Conservation (phyloP, 208 protist genomes). For the Acanthamoeba sp. region DNA sequence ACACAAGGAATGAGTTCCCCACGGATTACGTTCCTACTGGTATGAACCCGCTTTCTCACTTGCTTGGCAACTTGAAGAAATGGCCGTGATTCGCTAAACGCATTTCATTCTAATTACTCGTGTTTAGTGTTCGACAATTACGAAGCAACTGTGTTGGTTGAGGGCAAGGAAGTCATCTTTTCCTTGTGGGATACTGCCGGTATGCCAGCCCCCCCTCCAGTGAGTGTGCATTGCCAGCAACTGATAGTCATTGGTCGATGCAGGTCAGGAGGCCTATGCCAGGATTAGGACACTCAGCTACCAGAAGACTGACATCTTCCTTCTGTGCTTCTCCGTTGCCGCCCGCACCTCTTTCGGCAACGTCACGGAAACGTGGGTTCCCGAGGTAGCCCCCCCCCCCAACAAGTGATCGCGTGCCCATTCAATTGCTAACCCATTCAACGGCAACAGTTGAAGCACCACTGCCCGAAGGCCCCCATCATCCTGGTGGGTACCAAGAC, state of each 20-base stretch:
- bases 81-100: no score
- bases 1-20: slow-evolving; percentile 91
- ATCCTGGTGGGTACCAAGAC: slow-evolving; percentile 76
- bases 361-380: slow-evolving; percentile 74
- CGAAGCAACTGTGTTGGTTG: slow-evolving; percentile 71
- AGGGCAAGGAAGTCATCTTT: slow-evolving; percentile 77
- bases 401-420: background rate
- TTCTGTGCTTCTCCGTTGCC: slow-evolving; percentile 75
- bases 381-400: background rate
- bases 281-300: slow-evolving; percentile 74
- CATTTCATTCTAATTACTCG: background rate
- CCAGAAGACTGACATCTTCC: slow-evolving; percentile 76
- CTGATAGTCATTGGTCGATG: background rate
- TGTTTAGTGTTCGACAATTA: slow-evolving; percentile 75
- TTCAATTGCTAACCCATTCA: background rate
- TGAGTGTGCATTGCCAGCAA: background rate
- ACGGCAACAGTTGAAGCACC: slow-evolving; percentile 69
- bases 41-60: background rate
- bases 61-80: no score
- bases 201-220: background rate
- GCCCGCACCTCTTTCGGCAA: slow-evolving; percentile 70
- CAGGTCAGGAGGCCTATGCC: slow-evolving; percentile 73
- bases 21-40: slow-evolving; percentile 90
- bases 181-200: slow-evolving; percentile 74
- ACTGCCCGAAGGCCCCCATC: slow-evolving; percentile 75